These are phyloP conservation scores for Schoenoplectus tabernaemontani DNA, from an alignment of 202 grass and related monocot species.

Conservation along the genomic window DNA sequence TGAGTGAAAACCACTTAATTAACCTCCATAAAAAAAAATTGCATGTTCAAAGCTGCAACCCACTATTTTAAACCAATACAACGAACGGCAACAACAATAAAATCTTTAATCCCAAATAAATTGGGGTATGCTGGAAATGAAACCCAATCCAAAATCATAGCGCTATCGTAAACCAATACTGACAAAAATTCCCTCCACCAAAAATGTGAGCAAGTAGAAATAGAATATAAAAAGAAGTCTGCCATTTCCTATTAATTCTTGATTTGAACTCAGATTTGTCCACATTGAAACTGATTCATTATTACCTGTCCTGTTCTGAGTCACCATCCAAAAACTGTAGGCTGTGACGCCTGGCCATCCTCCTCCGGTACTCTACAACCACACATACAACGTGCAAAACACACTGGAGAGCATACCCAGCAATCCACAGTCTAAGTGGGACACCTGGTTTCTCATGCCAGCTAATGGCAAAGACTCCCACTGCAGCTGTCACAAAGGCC, in stretches of 20 bases:
- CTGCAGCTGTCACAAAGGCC: constrained; percentile 16
- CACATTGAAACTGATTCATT: no score
- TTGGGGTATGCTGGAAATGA: no score
- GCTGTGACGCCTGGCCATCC: background rate
- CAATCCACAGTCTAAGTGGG: constrained; percentile 39
- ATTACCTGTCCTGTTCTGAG: constrained; percentile 10
- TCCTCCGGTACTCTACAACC: constrained; percentile 26
- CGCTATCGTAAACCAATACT: background rate
- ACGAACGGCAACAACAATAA: no score
- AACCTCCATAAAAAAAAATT: background rate
- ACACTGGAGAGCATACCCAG: constrained; percentile 42
- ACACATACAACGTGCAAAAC: constrained; percentile 37
- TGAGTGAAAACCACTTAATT: background rate
- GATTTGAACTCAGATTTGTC: background rate
- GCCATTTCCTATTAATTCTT: background rate
- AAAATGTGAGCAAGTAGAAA: background rate
- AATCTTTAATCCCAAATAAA: no score
- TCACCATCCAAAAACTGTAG: background rate
- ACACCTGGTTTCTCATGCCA: constrained; percentile 23
- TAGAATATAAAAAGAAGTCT: background rate
- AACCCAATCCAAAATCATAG: no score
- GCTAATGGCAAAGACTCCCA: constrained; percentile 23
- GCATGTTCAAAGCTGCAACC: background rate
- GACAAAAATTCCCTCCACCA: background rate
- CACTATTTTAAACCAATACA: no score